phyloP scores from a whole-genome alignment of 768 basidiomycete species.

The Lactarius akahatsu region DNA sequence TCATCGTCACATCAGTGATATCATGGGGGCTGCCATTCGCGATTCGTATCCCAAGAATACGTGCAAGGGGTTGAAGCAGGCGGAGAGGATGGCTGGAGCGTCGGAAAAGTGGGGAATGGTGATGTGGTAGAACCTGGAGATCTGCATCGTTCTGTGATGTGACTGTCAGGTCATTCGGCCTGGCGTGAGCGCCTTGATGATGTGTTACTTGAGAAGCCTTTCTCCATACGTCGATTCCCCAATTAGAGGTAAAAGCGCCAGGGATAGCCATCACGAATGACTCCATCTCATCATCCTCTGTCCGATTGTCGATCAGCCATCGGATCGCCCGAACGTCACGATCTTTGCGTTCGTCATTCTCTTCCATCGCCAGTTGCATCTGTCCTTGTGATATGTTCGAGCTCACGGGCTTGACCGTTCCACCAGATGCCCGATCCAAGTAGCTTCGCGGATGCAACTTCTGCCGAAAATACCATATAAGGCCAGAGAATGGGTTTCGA shows the following conservation, averaged over 20 bases:
- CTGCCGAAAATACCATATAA: conserved; percentile 15
- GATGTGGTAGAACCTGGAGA: too few species aligned
- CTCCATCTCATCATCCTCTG: conserved; percentile 13
- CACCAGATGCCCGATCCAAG: neutral
- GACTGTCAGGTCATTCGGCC: neutral
- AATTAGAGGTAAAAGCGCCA: neutral
- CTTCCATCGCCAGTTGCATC: conserved; percentile 8
- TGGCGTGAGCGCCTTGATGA: neutral
- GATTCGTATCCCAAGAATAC: neutral
- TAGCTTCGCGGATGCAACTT: neutral
- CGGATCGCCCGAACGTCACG: neutral
- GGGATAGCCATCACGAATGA: conserved; percentile 1
- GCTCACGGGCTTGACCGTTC: neutral
- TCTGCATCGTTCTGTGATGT: neutral
- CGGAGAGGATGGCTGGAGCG: neutral
- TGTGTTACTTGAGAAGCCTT: neutral
- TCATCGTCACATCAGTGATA: neutral
- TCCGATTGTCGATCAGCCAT: neutral
- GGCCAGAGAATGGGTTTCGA: conserved; percentile 12
- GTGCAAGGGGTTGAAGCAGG: neutral
- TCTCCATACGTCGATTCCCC: neutral
- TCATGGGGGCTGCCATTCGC: neutral
- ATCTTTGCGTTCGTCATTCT: neutral
- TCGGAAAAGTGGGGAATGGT: neutral
- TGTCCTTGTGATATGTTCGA: neutral